phyloP scores from a whole-genome alignment of 257 asterid genomes.

The Orobanche coerulescens region DNA sequence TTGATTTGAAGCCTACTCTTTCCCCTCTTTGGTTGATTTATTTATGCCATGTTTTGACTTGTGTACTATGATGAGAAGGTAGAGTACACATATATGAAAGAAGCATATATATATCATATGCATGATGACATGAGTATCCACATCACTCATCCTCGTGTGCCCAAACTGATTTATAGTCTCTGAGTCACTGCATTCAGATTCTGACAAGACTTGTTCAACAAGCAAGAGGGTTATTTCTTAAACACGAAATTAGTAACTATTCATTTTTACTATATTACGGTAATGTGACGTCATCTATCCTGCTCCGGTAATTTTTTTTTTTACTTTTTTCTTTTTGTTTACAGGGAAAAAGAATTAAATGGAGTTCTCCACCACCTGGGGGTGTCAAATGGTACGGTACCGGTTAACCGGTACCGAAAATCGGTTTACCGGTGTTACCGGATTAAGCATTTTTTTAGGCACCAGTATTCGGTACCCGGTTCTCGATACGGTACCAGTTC shows the following conservation, averaged over 20 bases:
- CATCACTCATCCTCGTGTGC: constrained; percentile 20
- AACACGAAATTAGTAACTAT: constrained; percentile 7
- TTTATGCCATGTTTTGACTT: constrained; percentile 17
- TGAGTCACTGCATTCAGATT: not conserved
- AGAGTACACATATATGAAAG: constrained; percentile 8
- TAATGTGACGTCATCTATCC: constrained; percentile 21
- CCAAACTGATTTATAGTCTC: constrained; percentile 5
- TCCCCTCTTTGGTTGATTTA: not conserved
- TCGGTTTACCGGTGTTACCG: no score
- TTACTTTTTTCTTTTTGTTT: no score
- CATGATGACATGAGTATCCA: not conserved
- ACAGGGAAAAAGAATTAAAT: no score
- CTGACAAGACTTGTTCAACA: constrained; percentile 32
- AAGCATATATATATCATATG: no score
- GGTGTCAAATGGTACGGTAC: no score
- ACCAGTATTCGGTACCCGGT: no score
- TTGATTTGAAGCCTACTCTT: not conserved
- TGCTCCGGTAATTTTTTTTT: no score
- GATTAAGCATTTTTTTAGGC: no score
- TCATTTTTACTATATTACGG: not conserved
- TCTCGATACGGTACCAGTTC: no score
- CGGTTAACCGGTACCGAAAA: no score
- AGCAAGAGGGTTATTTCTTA: constrained; percentile 24
- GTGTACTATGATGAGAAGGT: constrained; percentile 6
- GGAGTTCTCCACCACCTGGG: no score